Evolutionary conservation across 495 filamentous ascomycete genomes (phyloP), one percentile per base, ranked within the genome.

Genomic region (Trichoderma orchidacearum): DNA sequence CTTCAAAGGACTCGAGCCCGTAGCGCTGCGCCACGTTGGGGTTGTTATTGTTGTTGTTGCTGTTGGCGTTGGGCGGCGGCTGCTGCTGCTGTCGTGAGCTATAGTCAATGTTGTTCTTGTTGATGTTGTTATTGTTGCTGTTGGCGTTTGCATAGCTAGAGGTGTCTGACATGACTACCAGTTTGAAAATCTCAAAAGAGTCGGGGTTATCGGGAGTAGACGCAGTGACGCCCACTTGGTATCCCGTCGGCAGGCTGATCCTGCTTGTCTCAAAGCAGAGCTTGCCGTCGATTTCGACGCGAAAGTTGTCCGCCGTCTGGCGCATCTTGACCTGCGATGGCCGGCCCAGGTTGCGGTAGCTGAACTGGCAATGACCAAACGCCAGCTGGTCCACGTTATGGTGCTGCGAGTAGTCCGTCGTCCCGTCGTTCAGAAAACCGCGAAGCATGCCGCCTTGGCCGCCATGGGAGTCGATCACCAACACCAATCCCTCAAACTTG

Each of bases 341-440:
- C 11, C 88, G 81, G 15, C 93, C 93, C 21, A 93, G 75, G 71
- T 98, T 98, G 54, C 93, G 86, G 74, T 96, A 98, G 30, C 82
- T 62, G 63, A 91, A 95, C 60, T 85, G 80, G 73, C 93, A 98
- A 70, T 96, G 88, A 25, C 90, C 93, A 65, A 98, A 98, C 30
- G 94, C 87, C 45, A 96, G 76, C 60, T 76, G 84, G 69, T 96
- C 90, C 3, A 95, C 83, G 62, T 79, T 85, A 58, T 82, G 79
- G 64, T 92, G 86, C 51, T 76, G 76, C 63, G 83, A 87, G 77
- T 87, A 96, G 66, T 93, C 86, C 58, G 74, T 82, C 25, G 72
- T 81, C 55, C 92, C 93, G 68, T 97, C 93, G 69, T 97, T 98
- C 65, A 98, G 71, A 74, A 97, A 97, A 21, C 87, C 93, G 57